phyloP scores from a whole-genome alignment of 345 rosid species.

The Viola odorata region DNA sequence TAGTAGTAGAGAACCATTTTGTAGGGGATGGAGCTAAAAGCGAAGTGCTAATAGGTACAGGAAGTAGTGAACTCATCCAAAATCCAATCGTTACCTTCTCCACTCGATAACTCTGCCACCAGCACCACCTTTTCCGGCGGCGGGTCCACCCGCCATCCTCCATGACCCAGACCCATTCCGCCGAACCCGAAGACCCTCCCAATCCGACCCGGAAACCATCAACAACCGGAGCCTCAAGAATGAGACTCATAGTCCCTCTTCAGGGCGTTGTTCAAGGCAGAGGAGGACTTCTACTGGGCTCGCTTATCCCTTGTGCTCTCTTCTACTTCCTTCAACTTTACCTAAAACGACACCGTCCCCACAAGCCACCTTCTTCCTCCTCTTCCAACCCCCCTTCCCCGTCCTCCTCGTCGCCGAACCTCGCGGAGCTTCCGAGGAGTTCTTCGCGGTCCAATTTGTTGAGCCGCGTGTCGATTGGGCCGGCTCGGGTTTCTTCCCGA shows the following conservation, averaged over 20 bases:
- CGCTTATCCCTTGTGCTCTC: constrained; percentile 83
- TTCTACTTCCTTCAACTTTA: constrained; percentile 70
- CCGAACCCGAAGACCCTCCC: constrained; percentile 15
- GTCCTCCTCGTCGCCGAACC: constrained; percentile 36
- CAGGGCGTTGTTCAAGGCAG: constrained; percentile 80
- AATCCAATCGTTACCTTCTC: not conserved
- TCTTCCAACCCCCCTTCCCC: constrained; percentile 41
- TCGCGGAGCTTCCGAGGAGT: constrained; percentile 45
- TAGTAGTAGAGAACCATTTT: too few relatives aligned
- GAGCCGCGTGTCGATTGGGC: constrained; percentile 44
- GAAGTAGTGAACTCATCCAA: not conserved
- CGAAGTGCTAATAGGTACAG: too few relatives aligned
- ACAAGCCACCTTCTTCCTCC: not conserved
- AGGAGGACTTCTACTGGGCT: constrained; percentile 72
- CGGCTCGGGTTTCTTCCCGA: constrained; percentile 50
- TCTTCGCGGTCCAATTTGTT: constrained; percentile 47
- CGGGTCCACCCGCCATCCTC: constrained; percentile 5
- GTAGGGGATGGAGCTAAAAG: too few relatives aligned
- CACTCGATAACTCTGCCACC: not conserved
- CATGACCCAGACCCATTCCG: constrained; percentile 18
- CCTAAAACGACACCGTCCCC: constrained; percentile 60
- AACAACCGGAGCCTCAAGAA: constrained; percentile 18
- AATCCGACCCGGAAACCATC: constrained; percentile 8
- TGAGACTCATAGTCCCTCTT: constrained; percentile 80
- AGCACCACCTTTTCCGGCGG: not conserved